Percentiles rank a stretch among this genome's conserved stretches.
phyloP scores from a whole-genome alignment of 306 rosid species.

The Cicer judaicum region DNA sequence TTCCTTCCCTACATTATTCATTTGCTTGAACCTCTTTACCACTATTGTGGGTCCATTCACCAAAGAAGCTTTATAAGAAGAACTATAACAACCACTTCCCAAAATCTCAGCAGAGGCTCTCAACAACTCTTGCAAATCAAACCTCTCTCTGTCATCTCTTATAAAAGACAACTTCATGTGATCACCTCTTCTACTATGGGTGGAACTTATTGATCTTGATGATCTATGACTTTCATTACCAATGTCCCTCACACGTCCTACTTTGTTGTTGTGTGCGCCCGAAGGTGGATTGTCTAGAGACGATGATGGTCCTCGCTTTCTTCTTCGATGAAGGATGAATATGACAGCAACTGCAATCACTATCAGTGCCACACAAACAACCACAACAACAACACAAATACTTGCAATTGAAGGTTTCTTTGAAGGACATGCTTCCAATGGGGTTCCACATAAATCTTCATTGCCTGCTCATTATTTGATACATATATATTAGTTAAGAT shows the following conservation, averaged over 20 bases:
- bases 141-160: constrained; percentile 63
- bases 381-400: constrained; percentile 50
- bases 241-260: neutral
- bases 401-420: constrained; percentile 46
- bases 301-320: neutral
- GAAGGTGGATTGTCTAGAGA: constrained; percentile 53
- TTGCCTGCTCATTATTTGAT: constrained; percentile 60
- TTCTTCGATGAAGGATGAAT: constrained; percentile 51
- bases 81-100: constrained; percentile 83
- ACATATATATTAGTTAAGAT: constrained; percentile 10
- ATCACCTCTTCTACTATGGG: constrained; percentile 53
- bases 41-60: constrained; percentile 64
- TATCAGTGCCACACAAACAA: constrained; percentile 51
- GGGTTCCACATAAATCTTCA: constrained; percentile 72
- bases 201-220: constrained; percentile 35
- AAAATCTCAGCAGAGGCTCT: constrained; percentile 88
- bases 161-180: constrained; percentile 64
- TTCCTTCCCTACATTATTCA: constrained; percentile 84
- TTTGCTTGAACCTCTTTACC: constrained; percentile 87
- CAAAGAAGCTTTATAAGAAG: constrained; percentile 89
- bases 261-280: neutral
- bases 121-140: constrained; percentile 82
- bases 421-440: constrained; percentile 52
- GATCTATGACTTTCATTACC: constrained; percentile 41
- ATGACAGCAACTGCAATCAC: constrained; percentile 50